Evolutionary conservation across 1,284 basidiomycete species (phyloP).

Genomic region (Ceratobasidium papillatum): DNA sequence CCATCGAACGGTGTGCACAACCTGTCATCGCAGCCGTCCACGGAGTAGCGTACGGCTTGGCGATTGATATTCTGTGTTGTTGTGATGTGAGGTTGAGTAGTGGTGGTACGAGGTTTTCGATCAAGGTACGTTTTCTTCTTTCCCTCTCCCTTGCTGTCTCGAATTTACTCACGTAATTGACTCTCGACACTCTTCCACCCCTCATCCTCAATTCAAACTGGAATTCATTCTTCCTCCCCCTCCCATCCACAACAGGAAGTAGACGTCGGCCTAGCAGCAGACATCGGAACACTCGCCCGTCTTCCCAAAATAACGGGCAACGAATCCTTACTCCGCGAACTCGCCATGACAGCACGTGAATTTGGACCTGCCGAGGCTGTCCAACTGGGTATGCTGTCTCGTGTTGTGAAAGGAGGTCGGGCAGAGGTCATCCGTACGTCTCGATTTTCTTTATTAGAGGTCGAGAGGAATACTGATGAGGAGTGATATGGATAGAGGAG

Average conservation of each 20-base stretch:
- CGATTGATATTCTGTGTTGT: conserved; percentile 76
- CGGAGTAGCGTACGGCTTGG: conserved; percentile 79
- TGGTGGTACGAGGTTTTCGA: conserved; percentile 69
- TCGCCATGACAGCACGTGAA: conserved; percentile 78
- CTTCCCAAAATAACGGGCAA: conserved; percentile 86
- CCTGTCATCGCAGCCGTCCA: conserved; percentile 89
- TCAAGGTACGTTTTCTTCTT: conserved; percentile 65
- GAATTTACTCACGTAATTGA: not conserved
- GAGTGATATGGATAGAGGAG: conserved; percentile 54
- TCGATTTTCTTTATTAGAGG: not conserved
- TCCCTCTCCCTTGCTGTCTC: not conserved
- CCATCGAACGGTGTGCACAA: conserved; percentile 75
- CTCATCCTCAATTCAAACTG: not conserved
- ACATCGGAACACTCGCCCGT: conserved; percentile 88
- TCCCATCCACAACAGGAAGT: conserved; percentile 69
- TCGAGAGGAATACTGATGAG: conserved; percentile 54
- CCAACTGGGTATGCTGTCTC: conserved; percentile 79
- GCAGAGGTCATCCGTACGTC: conserved; percentile 57
- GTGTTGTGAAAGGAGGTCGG: conserved; percentile 72
- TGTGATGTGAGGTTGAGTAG: conserved; percentile 86
- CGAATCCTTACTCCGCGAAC: conserved; percentile 78
- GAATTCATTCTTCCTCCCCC: no score
- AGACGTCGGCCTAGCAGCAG: conserved; percentile 88
- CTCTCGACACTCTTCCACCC: not conserved
- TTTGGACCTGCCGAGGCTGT: conserved; percentile 79